Conservation (phyloP, 495 filamentous ascomycete species). For the Lasiosphaeriaceae sp. region DNA sequence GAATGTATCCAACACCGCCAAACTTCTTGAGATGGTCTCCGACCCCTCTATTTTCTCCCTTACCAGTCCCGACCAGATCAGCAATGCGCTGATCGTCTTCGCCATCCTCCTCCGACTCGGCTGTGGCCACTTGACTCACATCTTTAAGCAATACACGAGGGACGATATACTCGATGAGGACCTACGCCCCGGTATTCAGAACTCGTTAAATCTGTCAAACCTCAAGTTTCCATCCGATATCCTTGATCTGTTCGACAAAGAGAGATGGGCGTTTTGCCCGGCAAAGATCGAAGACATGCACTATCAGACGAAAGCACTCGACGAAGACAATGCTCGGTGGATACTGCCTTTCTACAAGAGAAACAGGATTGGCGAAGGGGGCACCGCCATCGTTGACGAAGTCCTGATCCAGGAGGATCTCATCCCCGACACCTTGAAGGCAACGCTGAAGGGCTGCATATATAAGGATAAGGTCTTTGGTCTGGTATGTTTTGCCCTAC, state of each 20-base stretch:
- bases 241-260: conserved; percentile 25
- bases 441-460: neutral
- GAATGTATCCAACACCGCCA: neutral
- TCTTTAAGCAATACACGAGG: conserved; percentile 15
- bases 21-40: neutral
- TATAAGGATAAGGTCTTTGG: conserved; percentile 13
- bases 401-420: conserved; percentile 31
- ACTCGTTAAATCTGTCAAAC: neutral
- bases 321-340: neutral
- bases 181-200: neutral
- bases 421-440: conserved; percentile 15
- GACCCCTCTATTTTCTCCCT: neutral
- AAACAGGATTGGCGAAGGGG: conserved; percentile 26
- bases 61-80: neutral
- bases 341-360: conserved; percentile 30
- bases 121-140: conserved; percentile 24
- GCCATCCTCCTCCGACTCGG: conserved; percentile 29
- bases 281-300: conserved; percentile 8
- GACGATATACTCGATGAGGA: conserved; percentile 13
- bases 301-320: neutral
- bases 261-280: conserved; percentile 17
- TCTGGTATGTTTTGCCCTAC: conserved; percentile 1
- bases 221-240: neutral
- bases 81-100: conserved; percentile 25
- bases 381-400: conserved; percentile 30